Conservation (phyloP, 78 protist species). For the Dictyostelium brefeldianum region DNA sequence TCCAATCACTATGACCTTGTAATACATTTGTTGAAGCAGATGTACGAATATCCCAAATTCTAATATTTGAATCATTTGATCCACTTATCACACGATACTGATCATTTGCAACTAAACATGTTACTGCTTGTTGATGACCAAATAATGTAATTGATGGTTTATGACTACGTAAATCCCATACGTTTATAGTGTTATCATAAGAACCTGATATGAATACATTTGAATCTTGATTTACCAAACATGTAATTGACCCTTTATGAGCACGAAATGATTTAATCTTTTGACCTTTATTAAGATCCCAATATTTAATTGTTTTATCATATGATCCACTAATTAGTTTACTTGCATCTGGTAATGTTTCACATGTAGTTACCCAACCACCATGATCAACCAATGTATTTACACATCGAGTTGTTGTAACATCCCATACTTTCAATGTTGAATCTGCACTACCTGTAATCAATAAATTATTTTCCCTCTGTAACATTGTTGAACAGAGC, state of each 20-base stretch:
- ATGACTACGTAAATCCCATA: slow-evolving; percentile 62
- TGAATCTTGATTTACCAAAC: slow-evolving; percentile 38
- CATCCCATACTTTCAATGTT: slow-evolving; percentile 80
- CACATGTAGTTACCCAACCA: slow-evolving; percentile 79
- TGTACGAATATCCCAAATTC: slow-evolving; percentile 84
- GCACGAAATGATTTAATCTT: slow-evolving; percentile 77
- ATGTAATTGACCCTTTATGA: slow-evolving; percentile 77
- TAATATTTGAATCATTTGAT: slow-evolving; percentile 59
- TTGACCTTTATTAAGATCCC: slow-evolving; percentile 72
- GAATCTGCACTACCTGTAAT: slow-evolving; percentile 78
- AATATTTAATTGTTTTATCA: slow-evolving; percentile 75
- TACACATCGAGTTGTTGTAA: slow-evolving; percentile 35
- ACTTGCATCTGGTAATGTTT: slow-evolving; percentile 22
- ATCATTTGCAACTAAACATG: slow-evolving; percentile 39
- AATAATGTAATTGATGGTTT: slow-evolving; percentile 54
- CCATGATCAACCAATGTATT: slow-evolving; percentile 63
- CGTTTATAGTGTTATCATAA: slow-evolving; percentile 65
- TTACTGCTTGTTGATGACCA: slow-evolving; percentile 75
- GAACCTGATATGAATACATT: slow-evolving; percentile 58
- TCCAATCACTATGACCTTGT: slow-evolving; percentile 80
- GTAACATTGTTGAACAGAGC: slow-evolving; percentile 28
- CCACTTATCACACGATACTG: slow-evolving; percentile 66
- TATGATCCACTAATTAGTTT: slow-evolving; percentile 62
- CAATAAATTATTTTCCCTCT: slow-evolving; percentile 8
- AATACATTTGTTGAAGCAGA: slow-evolving; percentile 24